Conservation (phyloP, 805 yeast species). For the Wickerhamiella spandovensis region DNA sequence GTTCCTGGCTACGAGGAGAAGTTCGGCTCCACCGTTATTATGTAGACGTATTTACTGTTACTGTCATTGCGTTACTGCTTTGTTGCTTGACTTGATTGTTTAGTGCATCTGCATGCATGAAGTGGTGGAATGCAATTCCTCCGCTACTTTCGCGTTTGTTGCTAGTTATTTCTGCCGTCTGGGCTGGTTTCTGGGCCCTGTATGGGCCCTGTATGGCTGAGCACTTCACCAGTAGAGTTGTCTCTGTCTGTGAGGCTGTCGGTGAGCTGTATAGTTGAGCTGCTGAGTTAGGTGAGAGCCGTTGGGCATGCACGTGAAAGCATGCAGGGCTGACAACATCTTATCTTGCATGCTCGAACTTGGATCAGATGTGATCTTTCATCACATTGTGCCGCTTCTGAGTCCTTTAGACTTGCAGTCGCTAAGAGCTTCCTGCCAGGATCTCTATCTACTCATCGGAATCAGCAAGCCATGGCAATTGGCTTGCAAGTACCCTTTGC, state of each 20-base stretch:
- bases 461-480: not conserved
- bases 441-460: not conserved
- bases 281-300: too few species aligned
- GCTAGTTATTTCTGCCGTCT: too few species aligned
- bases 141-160: too few species aligned
- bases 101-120: too few species aligned
- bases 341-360: not conserved
- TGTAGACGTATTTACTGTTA: constrained; percentile 29
- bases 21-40: constrained; percentile 92
- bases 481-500: not conserved
- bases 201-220: too few species aligned
- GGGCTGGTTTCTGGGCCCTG: too few species aligned
- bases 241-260: too few species aligned
- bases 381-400: not conserved
- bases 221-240: too few species aligned
- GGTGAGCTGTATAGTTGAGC: too few species aligned
- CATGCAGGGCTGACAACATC: not conserved
- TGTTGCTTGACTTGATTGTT: not conserved
- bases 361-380: not conserved
- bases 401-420: not conserved
- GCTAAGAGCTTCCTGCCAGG: not conserved
- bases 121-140: too few species aligned
- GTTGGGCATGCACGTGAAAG: not conserved
- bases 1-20: constrained; percentile 98
- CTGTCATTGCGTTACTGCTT: not conserved